Base-by-base conservation (phyloP, 345 rosid species). In the Sonneratia caseolaris region DNA sequence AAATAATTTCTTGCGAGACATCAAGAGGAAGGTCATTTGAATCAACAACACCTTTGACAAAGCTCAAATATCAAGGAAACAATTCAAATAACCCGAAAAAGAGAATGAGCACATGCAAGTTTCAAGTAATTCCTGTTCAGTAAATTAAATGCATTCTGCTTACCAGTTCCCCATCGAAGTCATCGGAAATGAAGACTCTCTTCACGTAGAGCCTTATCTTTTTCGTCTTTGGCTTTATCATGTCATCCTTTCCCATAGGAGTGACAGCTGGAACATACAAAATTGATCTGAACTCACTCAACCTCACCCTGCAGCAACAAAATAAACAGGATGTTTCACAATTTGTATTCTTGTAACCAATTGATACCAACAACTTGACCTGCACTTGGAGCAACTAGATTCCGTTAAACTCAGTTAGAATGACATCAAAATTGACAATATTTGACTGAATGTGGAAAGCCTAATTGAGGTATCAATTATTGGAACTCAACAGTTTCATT, bases 1-100 rank as follows among this genome's bases (percentile, higher is more conserved):
- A 98, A 80, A 95, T 98, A 85, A 95, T 89, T 83, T 95, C 99
- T n/a, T 97, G 88, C 9, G 99, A 95, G 40, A 92, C 98, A 76
- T 92, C 92, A 73, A 95, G 96, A 32, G 98, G 99, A 70, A 95
- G 98, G 76, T 95, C 97, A 77, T 90, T 88, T 4, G 98, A 95
- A 77, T 95, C 99, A 80, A 92, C 99, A 73, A 92, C 97, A 83
- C 99, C 99, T 80, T 95, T 95, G 71, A 95, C 84, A 72, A 95
- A 95, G 85, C 98, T 92, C 47, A 95, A 80, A 79, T 95, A 92
- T 45, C 94, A 86, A 51, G 98, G 99, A 79, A 95, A 95, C 99
- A 92, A 82, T 74, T 65, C 64, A 72, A 68, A 21, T 38, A 72
- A 72, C 59, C 55, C 40, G 8, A 67, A 32, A 51, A 76, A 27